phyloP scores from a whole-genome alignment of 345 rosid species.

The Theobroma cacao region DNA sequence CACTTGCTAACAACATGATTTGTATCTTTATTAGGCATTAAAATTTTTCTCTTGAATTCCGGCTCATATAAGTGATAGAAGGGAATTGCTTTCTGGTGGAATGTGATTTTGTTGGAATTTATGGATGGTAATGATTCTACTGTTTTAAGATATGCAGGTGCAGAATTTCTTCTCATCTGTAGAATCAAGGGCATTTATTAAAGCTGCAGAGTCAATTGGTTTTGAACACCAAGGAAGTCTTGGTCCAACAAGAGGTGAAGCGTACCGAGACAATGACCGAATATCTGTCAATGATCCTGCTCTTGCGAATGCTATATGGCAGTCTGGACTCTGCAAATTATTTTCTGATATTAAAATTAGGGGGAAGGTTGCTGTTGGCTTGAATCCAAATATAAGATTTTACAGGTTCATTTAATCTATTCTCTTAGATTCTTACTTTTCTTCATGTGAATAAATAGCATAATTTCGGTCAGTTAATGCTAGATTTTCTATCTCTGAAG shows the following conservation, averaged over 20 bases:
- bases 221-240: conserved; percentile 90
- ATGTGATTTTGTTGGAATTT: background rate
- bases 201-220: conserved; percentile 70
- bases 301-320: conserved; percentile 70
- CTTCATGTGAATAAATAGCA: background rate
- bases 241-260: conserved; percentile 90
- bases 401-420: conserved; percentile 51
- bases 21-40: background rate
- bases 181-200: conserved; percentile 67
- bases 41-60: background rate
- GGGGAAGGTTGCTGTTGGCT: conserved; percentile 75
- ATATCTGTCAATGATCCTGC: conserved; percentile 63
- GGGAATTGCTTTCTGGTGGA: background rate
- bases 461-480: background rate
- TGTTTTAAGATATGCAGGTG: conserved; percentile 46
- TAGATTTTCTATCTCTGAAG: background rate
- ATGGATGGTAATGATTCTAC: conserved; percentile 12
- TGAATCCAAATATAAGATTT: conserved; percentile 85
- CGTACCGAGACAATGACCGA: conserved; percentile 85
- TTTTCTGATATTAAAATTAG: conserved; percentile 72
- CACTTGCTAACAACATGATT: background rate
- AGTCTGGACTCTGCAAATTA: conserved; percentile 59
- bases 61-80: background rate
- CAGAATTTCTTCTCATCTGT: conserved; percentile 59
- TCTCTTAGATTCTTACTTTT: background rate